Percentiles rank a stretch among this genome's conserved stretches.
Conservation (phyloP, 768 basidiomycete genomes). For the Lactarius pseudohatsudake region DNA sequence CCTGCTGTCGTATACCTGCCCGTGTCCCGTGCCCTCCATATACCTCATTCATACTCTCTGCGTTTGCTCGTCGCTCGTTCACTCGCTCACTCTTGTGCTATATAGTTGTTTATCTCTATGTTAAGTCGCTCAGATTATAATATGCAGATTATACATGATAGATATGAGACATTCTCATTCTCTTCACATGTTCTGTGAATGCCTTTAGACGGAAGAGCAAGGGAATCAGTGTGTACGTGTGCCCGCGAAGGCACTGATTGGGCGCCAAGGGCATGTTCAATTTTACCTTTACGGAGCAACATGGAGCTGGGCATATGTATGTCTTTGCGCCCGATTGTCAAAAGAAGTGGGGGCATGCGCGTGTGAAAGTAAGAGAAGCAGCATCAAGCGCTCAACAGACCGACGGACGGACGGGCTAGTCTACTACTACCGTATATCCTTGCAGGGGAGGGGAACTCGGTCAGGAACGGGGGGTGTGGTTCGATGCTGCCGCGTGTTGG, state of each 20-base stretch:
- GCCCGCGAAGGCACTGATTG: background rate
- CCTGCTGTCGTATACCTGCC: constrained; percentile 24
- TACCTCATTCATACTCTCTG: constrained; percentile 16
- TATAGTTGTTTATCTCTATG: constrained; percentile 27
- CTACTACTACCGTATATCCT: background rate
- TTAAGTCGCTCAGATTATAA: constrained; percentile 19
- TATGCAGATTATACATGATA: constrained; percentile 23
- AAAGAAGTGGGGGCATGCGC: background rate
- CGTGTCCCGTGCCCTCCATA: constrained; percentile 9
- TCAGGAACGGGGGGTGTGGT: constrained; percentile 3
- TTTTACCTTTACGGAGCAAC: constrained; percentile 10
- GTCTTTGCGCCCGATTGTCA: background rate
- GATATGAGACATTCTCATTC: constrained; percentile 8
- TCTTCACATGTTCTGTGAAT: background rate
- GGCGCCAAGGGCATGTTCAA: background rate
- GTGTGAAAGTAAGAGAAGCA: background rate
- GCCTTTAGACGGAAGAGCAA: background rate
- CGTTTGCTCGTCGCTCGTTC: background rate
- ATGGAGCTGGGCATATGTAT: background rate
- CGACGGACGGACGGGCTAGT: background rate
- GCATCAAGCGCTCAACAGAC: background rate
- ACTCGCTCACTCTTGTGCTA: constrained; percentile 21
- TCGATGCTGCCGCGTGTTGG: constrained; percentile 4
- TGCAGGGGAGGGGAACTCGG: background rate
- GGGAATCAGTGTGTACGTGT: background rate